phyloP scores from a whole-genome alignment of 352 stramenopile species.

The Aphanomyces astaci region DNA sequence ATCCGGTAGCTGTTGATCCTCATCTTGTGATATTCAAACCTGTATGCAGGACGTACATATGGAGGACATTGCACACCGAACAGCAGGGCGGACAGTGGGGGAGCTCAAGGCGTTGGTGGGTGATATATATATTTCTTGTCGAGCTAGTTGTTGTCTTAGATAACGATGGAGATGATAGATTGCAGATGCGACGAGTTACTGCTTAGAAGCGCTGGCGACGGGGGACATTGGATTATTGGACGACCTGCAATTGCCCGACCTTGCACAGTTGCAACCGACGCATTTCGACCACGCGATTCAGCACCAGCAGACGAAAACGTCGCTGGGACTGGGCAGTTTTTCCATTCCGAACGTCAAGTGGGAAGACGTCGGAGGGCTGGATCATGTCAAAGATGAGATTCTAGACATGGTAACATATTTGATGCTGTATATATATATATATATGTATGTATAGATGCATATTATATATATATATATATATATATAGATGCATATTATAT shows the following conservation, averaged over 20 bases:
- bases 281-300: conserved; percentile 55
- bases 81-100: conserved; percentile 62
- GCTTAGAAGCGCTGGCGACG: conserved; percentile 22
- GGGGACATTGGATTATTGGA: conserved; percentile 15
- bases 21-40: not conserved
- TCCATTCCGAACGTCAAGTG: conserved; percentile 95
- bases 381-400: conserved; percentile 98
- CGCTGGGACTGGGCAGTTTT: conserved; percentile 34
- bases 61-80: conserved; percentile 51
- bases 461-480: too few species aligned
- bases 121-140: too few species aligned
- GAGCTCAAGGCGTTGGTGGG: conserved; percentile 54
- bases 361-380: conserved; percentile 97
- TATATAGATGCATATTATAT: too few species aligned
- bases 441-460: too few species aligned
- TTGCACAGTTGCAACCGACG: conserved; percentile 14
- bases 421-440: too few species aligned
- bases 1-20: conserved; percentile 24
- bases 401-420: conserved; percentile 44
- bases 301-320: conserved; percentile 57
- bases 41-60: conserved; percentile 35
- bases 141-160: not conserved
- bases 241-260: not conserved
- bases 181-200: conserved; percentile 8
- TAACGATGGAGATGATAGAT: conserved; percentile 2